phyloP scores from a whole-genome alignment of 768 basidiomycete species.

The Ramaria sp. region DNA sequence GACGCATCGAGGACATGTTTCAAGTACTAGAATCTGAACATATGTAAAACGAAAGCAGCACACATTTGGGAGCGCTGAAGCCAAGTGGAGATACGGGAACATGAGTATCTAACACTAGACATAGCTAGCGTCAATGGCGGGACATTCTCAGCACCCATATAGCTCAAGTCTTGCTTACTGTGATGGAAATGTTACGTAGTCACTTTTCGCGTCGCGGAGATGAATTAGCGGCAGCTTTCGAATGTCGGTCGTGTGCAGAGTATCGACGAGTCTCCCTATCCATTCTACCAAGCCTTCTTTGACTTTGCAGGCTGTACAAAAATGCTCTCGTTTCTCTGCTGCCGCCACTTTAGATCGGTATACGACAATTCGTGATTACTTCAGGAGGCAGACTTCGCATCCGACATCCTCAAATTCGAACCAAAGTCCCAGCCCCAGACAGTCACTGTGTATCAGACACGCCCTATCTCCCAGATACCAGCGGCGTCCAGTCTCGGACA shows the following conservation, averaged over 20 bases:
- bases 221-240: neutral
- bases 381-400: slow-evolving; percentile 13
- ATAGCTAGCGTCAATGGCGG: no score
- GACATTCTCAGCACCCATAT: no score
- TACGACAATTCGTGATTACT: slow-evolving; percentile 16
- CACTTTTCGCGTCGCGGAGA: neutral
- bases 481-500: neutral
- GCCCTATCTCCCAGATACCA: neutral
- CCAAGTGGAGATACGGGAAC: no score
- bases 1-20: no score
- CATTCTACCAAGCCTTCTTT: neutral
- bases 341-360: slow-evolving; percentile 15
- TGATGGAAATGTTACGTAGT: no score
- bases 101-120: no score
- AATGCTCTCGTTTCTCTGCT: slow-evolving; percentile 1
- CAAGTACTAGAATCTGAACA: no score
- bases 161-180: no score
- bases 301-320: neutral
- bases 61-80: no score
- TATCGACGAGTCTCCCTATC: neutral
- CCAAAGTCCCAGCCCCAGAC: slow-evolving; percentile 4
- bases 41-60: no score
- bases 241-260: slow-evolving; percentile 6
- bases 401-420: slow-evolving; percentile 7
- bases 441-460: neutral